These are phyloP conservation scores for Pseudogymnoascus sp. DNA, from an alignment of 2,329 filamentous ascomycete species.

Conservation along the genomic window DNA sequence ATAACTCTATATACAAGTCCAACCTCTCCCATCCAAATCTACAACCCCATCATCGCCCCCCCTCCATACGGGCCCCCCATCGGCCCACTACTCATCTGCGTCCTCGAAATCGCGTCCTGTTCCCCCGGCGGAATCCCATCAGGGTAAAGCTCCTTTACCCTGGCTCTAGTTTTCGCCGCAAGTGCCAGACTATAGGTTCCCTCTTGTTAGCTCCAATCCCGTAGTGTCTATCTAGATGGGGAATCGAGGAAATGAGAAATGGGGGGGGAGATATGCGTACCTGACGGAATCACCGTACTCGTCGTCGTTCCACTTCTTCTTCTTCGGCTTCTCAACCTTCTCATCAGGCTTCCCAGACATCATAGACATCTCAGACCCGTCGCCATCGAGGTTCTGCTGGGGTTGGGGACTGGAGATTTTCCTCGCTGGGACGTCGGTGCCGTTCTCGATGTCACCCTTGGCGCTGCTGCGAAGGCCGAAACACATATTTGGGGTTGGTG, in stretches of 20 bases:
- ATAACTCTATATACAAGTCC: neutral
- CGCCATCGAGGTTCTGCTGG: neutral
- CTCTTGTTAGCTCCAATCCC: too few species aligned
- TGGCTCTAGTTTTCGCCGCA: neutral
- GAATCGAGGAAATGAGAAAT: too few species aligned
- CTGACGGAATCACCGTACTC: neutral
- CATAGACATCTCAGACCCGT: too few species aligned
- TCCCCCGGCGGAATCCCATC: neutral
- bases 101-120: neutral
- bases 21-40: neutral
- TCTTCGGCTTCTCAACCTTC: neutral
- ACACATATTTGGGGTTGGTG: too few species aligned
- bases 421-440: neutral
- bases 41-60: neutral
- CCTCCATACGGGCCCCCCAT: neutral
- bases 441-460: neutral
- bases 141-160: neutral
- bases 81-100: neutral
- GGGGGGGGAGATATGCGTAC: neutral
- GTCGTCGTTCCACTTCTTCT: neutral
- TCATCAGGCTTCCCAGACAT: neutral
- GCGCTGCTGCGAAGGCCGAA: neutral
- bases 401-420: neutral
- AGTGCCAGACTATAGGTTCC: too few species aligned
- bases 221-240: too few species aligned